Percentiles rank a stretch among this genome's conserved stretches.
Evolutionary conservation across 78 protist species (phyloP).

Genomic region (Mastigamoeba balamuthi): DNA sequence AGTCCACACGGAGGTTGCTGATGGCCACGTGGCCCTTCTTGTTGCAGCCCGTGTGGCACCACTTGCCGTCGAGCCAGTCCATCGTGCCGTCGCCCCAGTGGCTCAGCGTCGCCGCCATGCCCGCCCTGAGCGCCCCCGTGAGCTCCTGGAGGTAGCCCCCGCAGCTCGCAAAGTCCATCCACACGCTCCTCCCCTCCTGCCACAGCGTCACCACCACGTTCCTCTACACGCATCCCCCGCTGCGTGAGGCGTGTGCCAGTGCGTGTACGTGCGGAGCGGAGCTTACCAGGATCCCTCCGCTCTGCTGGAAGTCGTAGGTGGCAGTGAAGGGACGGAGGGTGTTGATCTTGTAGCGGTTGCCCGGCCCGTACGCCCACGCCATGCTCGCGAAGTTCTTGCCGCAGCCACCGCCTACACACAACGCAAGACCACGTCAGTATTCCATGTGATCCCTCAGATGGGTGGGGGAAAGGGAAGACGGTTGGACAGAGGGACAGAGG

Average conservation of each 20-base stretch:
- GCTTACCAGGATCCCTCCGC: neutral
- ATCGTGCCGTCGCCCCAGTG: neutral
- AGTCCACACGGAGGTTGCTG: no score
- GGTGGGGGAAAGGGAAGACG: no score
- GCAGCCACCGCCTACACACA: neutral
- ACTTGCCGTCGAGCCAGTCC: neutral
- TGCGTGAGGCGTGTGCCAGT: neutral
- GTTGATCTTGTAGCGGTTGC: neutral
- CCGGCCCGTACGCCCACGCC: neutral
- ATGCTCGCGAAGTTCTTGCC: neutral
- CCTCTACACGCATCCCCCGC: no score
- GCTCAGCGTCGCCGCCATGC: neutral
- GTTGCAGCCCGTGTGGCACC: no score
- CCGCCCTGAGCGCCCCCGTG: neutral
- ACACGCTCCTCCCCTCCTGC: neutral
- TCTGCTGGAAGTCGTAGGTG: neutral
- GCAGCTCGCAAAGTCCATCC: neutral
- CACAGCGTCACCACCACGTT: neutral
- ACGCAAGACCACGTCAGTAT: no score
- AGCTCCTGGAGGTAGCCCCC: neutral
- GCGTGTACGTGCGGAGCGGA: neutral
- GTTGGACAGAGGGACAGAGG: no score
- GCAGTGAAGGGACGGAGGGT: neutral
- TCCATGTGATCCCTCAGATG: no score
- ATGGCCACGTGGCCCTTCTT: no score